Conservation (phyloP, 202 grass and related monocot species). For the Hordeum pubiflorum region DNA sequence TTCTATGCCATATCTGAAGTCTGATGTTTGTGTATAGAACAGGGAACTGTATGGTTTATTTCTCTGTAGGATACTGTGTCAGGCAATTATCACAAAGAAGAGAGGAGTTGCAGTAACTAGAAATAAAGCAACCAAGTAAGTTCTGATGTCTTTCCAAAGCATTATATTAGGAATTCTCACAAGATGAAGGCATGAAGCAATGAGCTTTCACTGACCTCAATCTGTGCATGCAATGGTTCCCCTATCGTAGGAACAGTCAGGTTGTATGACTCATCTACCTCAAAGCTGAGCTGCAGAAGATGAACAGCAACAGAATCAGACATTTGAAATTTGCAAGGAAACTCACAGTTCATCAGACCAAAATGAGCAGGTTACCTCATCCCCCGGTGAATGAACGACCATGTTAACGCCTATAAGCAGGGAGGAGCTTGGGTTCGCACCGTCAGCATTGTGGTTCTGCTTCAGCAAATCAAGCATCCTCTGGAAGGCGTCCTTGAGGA, state of each 20-base stretch:
- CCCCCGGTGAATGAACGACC: constrained; percentile 45
- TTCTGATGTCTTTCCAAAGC: constrained; percentile 9
- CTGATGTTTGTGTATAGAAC: not conserved
- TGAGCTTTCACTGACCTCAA: constrained; percentile 51
- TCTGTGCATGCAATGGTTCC: constrained; percentile 49
- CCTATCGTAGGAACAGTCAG: constrained; percentile 56
- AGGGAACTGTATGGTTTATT: not conserved
- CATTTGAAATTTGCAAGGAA: not conserved
- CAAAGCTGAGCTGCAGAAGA: constrained; percentile 71
- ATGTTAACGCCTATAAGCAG: constrained; percentile 58
- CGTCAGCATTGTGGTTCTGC: constrained; percentile 42
- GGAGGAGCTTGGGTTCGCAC: constrained; percentile 23
- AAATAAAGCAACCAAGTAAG: constrained; percentile 17
- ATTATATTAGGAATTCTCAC: not conserved
- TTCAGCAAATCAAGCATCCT: constrained; percentile 57
- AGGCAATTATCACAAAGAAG: not conserved
- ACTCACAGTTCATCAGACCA: constrained; percentile 1
- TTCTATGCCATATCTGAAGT: not conserved
- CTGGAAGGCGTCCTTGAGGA: constrained; percentile 80
- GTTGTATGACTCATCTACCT: constrained; percentile 76
- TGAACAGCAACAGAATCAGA: constrained; percentile 19
- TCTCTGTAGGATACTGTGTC: not conserved
- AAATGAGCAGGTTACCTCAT: constrained; percentile 50
- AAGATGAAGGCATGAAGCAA: constrained; percentile 6
- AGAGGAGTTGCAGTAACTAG: not conserved